A percentile compares a stretch with the other conserved stretches of the same genome.
Conservation (phyloP, 2,329 filamentous ascomycete species). For the Scedosporium minutisporum region DNA sequence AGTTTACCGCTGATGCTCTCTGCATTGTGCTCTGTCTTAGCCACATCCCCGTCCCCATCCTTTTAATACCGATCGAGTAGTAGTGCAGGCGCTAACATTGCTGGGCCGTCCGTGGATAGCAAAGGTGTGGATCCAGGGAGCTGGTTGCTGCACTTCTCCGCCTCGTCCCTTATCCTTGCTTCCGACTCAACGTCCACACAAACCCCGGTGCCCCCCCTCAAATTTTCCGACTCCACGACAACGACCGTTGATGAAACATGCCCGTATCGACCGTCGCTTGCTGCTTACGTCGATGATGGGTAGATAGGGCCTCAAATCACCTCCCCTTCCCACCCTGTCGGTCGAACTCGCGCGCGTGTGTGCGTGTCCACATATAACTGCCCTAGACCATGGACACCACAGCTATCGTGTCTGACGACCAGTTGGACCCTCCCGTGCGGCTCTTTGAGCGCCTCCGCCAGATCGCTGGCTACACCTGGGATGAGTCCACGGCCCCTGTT, state of each 20-base stretch:
- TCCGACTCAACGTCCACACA: background rate
- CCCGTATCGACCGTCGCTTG: background rate
- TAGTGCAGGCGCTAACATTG: background rate
- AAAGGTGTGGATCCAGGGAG: background rate
- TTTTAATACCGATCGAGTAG: background rate
- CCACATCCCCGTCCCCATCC: background rate
- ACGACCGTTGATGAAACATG: background rate
- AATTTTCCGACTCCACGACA: background rate
- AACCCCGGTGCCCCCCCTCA: background rate
- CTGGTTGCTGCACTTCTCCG: slow-evolving; percentile 1
- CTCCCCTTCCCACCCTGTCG: slow-evolving; percentile 9
- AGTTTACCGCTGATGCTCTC: background rate
- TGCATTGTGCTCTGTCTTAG: background rate
- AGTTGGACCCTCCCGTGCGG: slow-evolving; percentile 54
- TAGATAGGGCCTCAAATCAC: background rate
- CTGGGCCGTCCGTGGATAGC: background rate
- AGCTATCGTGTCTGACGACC: slow-evolving; percentile 40
- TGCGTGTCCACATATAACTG: slow-evolving; percentile 11
- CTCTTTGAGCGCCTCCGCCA: slow-evolving; percentile 65
- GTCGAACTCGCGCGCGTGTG: background rate
- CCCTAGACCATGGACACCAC: slow-evolving; percentile 39
- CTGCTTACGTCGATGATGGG: background rate
- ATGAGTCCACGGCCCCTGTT: slow-evolving; percentile 48
- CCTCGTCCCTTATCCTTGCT: background rate
- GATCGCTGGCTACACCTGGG: slow-evolving; percentile 67